Base-by-base conservation (phyloP, 2,329 filamentous ascomycete genomes). In the Cladosporium sphaerospermum region DNA sequence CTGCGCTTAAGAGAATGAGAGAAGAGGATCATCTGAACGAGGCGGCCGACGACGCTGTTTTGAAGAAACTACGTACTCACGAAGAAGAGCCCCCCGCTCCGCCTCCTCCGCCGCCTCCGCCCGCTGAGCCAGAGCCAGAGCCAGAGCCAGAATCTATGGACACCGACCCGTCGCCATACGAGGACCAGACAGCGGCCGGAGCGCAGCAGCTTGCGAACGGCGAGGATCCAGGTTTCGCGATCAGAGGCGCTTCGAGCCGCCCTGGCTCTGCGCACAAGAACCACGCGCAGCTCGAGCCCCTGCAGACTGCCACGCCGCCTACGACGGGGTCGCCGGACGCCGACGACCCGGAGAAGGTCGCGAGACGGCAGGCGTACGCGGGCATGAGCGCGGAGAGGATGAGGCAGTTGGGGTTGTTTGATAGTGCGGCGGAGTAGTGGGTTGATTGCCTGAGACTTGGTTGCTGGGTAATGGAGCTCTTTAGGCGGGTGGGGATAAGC, bases 221-320 rank as follows among this genome's bases (percentile, higher is more conserved):
- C 53, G 47, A 53, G 36, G 56, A 68, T 32, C 56, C 57, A 54
- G 60, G 59, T 6, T 64, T 62, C 43, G 57, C 59, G 1, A 62
- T 62, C 52, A 62, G 62, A 47, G 64, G 62, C 11, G 63, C 60
- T 41, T 54, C 54, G 41, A 53, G 46, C 41, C 46, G 53, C 42
- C 41, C 56, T 28, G 57, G 57, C 33, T 53, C 59, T 40, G 53
- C 55, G 18, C 57, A 52, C n/a, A 55, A 54, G 14, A 55, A 58
- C 23, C 53, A 57, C 50, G 57, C 58, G 16, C 23, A 28, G 23
- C 56, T 56, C 16, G 71, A 69, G 50, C 70, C 71, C 9, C 67
- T 67, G 59, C 74, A 77, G 56, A 69, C 74, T 18, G 74, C 74
- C 3, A 77, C 74, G 9, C 75, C 69, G 31, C 68, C 68, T 2